These are phyloP conservation scores for Hypericum androsaemum DNA, from an alignment of 345 rosid species.

Conservation along the genomic window DNA sequence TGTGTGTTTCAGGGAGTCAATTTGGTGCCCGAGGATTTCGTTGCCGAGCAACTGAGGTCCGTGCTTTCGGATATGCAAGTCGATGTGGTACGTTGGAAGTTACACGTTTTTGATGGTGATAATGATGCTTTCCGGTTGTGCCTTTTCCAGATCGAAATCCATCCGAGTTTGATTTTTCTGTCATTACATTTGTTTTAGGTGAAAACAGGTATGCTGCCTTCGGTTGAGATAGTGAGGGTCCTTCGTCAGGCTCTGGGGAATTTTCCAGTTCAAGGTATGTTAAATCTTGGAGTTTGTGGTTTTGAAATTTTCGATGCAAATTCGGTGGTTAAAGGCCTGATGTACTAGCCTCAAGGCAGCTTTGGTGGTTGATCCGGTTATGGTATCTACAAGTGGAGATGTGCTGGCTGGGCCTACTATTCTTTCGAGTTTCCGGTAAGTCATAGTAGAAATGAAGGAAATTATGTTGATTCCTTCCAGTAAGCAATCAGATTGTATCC, in stretches of 20 bases:
- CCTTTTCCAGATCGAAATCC: not conserved
- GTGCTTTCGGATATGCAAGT: conserved; percentile 90
- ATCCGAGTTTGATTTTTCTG: not conserved
- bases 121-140: not conserved
- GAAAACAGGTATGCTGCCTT: conserved; percentile 94
- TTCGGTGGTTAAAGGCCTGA: conserved; percentile 2
- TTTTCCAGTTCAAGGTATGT: conserved; percentile 59
- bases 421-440: conserved; percentile 55
- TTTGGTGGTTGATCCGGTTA: conserved; percentile 94
- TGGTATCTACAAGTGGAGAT: conserved; percentile 96
- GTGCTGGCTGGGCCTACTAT: conserved; percentile 71
- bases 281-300: too few relatives aligned
- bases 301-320: too few relatives aligned
- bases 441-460: not conserved
- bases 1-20: conserved; percentile 33
- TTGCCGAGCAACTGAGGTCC: conserved; percentile 35
- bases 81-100: conserved; percentile 55
- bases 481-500: not conserved
- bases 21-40: conserved; percentile 43
- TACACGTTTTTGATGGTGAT: not conserved
- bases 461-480: not conserved
- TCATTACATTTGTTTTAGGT: conserved; percentile 36
- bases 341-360: conserved; percentile 54
- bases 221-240: conserved; percentile 50
- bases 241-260: conserved; percentile 44